phyloP scores from a whole-genome alignment of 345 rosid genomes.

The Tarenaya hassleriana region DNA sequence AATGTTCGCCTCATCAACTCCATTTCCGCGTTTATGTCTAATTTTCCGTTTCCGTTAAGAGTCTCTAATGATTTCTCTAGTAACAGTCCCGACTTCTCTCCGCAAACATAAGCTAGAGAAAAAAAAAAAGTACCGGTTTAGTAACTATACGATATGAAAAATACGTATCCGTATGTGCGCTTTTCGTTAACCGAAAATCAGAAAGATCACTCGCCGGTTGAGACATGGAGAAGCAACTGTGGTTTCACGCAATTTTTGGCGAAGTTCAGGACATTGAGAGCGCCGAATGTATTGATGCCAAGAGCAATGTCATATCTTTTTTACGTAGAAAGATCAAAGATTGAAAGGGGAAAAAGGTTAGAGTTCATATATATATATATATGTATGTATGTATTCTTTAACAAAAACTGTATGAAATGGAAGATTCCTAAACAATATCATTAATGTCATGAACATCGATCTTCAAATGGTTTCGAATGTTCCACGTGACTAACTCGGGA shows the following conservation, averaged over 20 bases:
- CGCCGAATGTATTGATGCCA: constrained; percentile 54
- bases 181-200: neutral
- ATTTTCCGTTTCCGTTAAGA: constrained; percentile 22
- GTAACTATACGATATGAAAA: neutral
- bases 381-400: too few species aligned
- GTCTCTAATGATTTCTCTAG: constrained; percentile 40
- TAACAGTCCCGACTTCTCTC: constrained; percentile 40
- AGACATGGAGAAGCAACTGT: constrained; percentile 41
- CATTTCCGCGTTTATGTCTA: constrained; percentile 34
- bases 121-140: neutral
- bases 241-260: constrained; percentile 47
- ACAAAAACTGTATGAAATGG: neutral
- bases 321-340: neutral
- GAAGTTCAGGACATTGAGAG: constrained; percentile 43
- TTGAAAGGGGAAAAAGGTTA: too few species aligned
- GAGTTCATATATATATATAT: too few species aligned
- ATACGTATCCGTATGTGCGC: neutral
- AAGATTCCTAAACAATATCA: constrained; percentile 7
- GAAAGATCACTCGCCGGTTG: constrained; percentile 24
- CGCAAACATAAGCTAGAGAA: constrained; percentile 53
- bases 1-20: constrained; percentile 30
- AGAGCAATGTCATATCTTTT: constrained; percentile 62
- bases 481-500: neutral
- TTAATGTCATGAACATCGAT: too few species aligned
- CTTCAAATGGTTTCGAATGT: neutral